A percentile compares a stretch with the other conserved stretches of the same genome.
Conservation (phyloP, 1,139 yeast genomes). For the Oligophagozyma castellii region DNA sequence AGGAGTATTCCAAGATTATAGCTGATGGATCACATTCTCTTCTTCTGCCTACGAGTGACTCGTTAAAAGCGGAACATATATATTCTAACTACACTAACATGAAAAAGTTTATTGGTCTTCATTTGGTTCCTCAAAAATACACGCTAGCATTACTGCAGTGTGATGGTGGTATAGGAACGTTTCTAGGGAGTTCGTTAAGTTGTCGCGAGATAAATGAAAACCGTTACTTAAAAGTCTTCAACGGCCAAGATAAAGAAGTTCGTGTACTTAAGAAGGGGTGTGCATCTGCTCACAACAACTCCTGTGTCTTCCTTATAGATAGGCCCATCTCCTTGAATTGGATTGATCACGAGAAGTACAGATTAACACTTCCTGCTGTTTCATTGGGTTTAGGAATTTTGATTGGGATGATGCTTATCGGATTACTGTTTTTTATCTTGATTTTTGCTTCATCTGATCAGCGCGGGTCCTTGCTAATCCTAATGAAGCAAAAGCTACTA, state of each 20-base stretch:
- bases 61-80: constrained; percentile 30
- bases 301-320: constrained; percentile 64
- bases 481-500: too few relatives aligned
- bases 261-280: constrained; percentile 57
- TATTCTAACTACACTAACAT: constrained; percentile 27
- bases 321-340: constrained; percentile 52
- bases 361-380: constrained; percentile 48
- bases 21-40: constrained; percentile 36
- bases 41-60: constrained; percentile 56
- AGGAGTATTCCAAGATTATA: constrained; percentile 15
- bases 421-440: constrained; percentile 28
- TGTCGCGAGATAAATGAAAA: constrained; percentile 32
- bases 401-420: constrained; percentile 32
- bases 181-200: constrained; percentile 30
- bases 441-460: too few relatives aligned
- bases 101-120: constrained; percentile 47
- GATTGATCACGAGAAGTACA: constrained; percentile 39
- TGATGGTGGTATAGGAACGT: constrained; percentile 30
- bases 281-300: constrained; percentile 30
- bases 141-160: constrained; percentile 33
- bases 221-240: constrained; percentile 19
- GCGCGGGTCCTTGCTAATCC: too few relatives aligned
- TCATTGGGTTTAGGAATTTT: constrained; percentile 56
- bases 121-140: constrained; percentile 47
- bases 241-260: constrained; percentile 54